Evolutionary conservation across 306 rosid species (phyloP), one percentile per base, ranked within the genome.

Genomic region (Vigna mungo): DNA sequence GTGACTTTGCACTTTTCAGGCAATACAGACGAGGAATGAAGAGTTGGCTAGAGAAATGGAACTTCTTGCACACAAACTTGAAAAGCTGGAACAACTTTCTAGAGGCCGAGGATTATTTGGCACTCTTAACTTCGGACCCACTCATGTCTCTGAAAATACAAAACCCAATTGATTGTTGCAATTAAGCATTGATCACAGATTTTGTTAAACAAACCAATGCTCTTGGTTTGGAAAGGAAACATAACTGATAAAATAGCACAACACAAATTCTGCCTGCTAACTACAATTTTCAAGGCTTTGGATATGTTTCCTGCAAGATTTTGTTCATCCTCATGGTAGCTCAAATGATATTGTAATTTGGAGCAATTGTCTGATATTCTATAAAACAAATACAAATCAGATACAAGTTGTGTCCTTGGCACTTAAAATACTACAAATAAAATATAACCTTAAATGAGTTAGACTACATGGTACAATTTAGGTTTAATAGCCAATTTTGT

Each of bases 21-120:
- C 75, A 78, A 77, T 91, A 83, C 71, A 71, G 63, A 46, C 68
- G 20, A 85, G 68, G 75, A 79, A 51, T 74, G 81, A 81, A 73
- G 81, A 85, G 39, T 36, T 81, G 46, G 75, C 43, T 9, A 46
- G 21, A 66, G 81, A 81, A 74, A 36, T 78, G 55, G 72, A 74
- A 78, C 72, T 68, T 74, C 61, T 78, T 72, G 60, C 78, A 67
- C 81, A 73, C 51, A 86, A 84, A 77, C 36, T 91, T 21, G 83
- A 86, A 77, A 89, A 80, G 78, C 41, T 91, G 54, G 94, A 89
- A 80, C 77, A 82, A 37, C 85, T 83, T 72, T 85, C 87, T 20
- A 91, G 87, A 75, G 86, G 83, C 69, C 78, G 83, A 58, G 89
- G 93, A 49, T 79, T 89, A 49, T 6, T 82, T 6, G 86, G 90